Base-by-base conservation (phyloP, 441 rosid genomes). In the Codiaeum variegatum region DNA sequence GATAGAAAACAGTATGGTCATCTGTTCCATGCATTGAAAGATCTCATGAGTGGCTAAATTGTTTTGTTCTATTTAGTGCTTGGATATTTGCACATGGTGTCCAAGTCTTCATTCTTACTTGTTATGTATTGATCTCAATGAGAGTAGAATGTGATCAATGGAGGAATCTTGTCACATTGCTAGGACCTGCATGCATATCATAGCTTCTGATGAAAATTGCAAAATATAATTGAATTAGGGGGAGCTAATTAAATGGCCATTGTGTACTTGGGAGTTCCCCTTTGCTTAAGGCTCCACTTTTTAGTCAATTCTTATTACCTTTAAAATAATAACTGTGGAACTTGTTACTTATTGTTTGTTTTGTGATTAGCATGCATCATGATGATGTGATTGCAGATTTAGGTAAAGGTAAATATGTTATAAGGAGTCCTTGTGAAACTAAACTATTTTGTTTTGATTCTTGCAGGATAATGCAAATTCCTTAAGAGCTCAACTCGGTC, bases 401-500 rank as follows among this genome's bases (percentile, higher is more conserved):
- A 10, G 64, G 62, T 38, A 6, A 44, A 46, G 19, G 4, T 58
- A 9, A 26, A 13, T 51, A 29, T 58, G 60, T 44, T 58, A 28
- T n/a, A 31, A 66, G 61, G 36, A 3, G 46, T 52, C 28, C 23
- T 52, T 62, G 13, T 69, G 47, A 51, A 70, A 59, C 54, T 61
- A 36, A 69, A 55, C 36, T 63, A 28, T 75, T 44, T 29, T 72
- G 15, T 52, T 74, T 66, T 55, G 13, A 64, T 36, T 72, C 49
- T 70, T 78, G 76, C 88, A 95, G 99, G 98, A 91, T 80, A 91
- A 84, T 78, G 95, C 95, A 62, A 81, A 44, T 80, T 71, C 93
- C 77, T 78, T 95, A 83, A 93, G 88, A 89, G 83, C 90, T 75
- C 98, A 93, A 80, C 91, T 85, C 49, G 98, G 91, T 82, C 99